phyloP scores from a whole-genome alignment of 2,329 filamentous ascomycete species.

The Metarhizium robertsii region DNA sequence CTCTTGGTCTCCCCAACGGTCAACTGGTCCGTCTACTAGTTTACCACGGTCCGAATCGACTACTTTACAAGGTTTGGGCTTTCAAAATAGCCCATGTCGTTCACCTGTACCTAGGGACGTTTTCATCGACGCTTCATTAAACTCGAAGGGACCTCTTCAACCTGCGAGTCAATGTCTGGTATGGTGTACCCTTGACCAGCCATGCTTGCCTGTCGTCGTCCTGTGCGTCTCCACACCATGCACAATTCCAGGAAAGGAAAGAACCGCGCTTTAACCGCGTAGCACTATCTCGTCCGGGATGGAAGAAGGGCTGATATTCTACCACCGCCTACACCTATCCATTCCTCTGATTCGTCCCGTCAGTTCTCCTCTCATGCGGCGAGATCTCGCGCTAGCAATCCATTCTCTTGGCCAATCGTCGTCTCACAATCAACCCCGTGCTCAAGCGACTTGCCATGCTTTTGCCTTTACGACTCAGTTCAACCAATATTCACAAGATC shows the following conservation, averaged over 20 bases:
- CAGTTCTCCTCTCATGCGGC: not conserved
- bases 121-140: not conserved
- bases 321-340: not conserved
- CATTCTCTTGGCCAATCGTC: slow-evolving; percentile 18
- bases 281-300: not conserved
- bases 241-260: not conserved
- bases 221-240: not conserved
- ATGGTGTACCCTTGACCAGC: not conserved
- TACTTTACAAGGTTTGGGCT: not conserved
- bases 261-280: slow-evolving; percentile 4
- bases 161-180: not conserved
- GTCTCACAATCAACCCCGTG: slow-evolving; percentile 20
- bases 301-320: not conserved
- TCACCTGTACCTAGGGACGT: not conserved
- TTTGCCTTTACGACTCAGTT: not conserved
- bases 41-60: not conserved
- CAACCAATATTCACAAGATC: not conserved
- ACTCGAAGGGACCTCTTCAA: not conserved
- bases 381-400: not conserved
- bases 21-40: not conserved
- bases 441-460: slow-evolving; percentile 7
- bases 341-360: not conserved
- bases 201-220: slow-evolving; percentile 1
- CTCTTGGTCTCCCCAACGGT: not conserved
- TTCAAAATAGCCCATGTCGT: not conserved